Evolutionary conservation across 768 basidiomycete species (phyloP).

Genomic region (Pulveroboletus sp.): DNA sequence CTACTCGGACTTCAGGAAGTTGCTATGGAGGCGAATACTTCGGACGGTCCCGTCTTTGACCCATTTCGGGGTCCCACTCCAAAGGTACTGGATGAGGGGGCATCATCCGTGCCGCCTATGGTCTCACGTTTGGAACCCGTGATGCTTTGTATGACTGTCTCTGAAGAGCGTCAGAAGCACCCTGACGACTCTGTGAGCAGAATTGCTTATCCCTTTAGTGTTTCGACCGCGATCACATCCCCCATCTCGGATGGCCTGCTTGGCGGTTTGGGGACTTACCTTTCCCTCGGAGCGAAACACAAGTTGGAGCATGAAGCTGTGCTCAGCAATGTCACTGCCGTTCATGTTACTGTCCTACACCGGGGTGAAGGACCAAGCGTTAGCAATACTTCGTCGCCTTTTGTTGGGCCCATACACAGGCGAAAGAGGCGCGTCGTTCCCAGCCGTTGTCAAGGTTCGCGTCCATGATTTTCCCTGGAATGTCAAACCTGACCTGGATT

Average conservation of each 20-base stretch:
- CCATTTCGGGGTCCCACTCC: constrained; percentile 35
- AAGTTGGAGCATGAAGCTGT: constrained; percentile 59
- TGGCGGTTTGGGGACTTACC: constrained; percentile 57
- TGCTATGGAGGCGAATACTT: constrained; percentile 54
- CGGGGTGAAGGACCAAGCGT: constrained; percentile 38
- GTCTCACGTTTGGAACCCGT: constrained; percentile 49
- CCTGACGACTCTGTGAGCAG: constrained; percentile 33
- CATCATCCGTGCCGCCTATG: constrained; percentile 60
- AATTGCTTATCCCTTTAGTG: constrained; percentile 67
- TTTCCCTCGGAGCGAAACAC: constrained; percentile 55
- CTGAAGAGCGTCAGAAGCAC: background rate
- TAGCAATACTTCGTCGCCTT: constrained; percentile 48
- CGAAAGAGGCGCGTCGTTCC: constrained; percentile 30
- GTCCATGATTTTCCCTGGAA: constrained; percentile 1
- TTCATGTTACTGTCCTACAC: constrained; percentile 51
- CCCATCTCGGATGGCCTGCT: constrained; percentile 56
- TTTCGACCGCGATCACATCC: constrained; percentile 62
- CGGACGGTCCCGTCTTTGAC: constrained; percentile 59
- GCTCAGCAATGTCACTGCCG: constrained; percentile 56
- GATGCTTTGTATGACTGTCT: constrained; percentile 40
- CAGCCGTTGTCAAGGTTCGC: constrained; percentile 34
- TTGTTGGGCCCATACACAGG: constrained; percentile 33
- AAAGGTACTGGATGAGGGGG: constrained; percentile 31
- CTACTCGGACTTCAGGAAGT: constrained; percentile 69
- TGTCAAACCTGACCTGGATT: constrained; percentile 7